Percentiles rank a stretch among this genome's conserved stretches.
Evolutionary conservation across 2,329 filamentous ascomycete genomes (phyloP).

Genomic region (Cyphellophora europaea): DNA sequence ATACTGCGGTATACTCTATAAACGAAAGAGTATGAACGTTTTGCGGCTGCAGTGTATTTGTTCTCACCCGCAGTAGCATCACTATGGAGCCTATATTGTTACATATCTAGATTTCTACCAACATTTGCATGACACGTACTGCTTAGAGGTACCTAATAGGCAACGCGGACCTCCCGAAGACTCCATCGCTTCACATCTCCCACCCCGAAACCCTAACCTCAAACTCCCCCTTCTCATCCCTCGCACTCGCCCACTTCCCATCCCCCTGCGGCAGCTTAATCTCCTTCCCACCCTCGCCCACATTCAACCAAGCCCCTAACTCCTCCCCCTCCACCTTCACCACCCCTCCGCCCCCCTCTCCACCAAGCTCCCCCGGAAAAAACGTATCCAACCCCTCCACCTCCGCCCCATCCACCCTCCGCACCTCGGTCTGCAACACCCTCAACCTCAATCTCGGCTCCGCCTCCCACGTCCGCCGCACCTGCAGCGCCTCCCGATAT

Average conservation of each 20-base stretch:
- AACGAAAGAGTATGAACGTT: too few relatives aligned
- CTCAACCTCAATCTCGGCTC: constrained; percentile 3
- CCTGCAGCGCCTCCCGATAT: constrained; percentile 59
- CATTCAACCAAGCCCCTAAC: constrained; percentile 31
- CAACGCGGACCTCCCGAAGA: too few relatives aligned
- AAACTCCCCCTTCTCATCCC: constrained; percentile 40
- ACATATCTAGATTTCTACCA: too few relatives aligned
- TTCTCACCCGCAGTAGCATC: too few relatives aligned
- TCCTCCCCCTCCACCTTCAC: constrained; percentile 24
- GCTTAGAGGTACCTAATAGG: too few relatives aligned
- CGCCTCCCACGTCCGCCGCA: constrained; percentile 1
- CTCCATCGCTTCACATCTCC: constrained; percentile 27
- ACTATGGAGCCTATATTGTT: neutral
- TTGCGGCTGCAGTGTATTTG: too few relatives aligned
- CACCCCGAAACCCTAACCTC: constrained; percentile 39
- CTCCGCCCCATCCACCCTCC: constrained; percentile 12
- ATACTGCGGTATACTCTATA: too few relatives aligned
- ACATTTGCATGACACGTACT: too few relatives aligned
- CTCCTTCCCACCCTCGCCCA: neutral
- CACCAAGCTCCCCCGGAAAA: constrained; percentile 27
- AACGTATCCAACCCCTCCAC: constrained; percentile 42
- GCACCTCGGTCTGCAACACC: constrained; percentile 22
- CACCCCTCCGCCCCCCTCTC: constrained; percentile 7
- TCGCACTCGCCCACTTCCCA: constrained; percentile 25
- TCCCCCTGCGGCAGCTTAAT: constrained; percentile 28